Evolutionary conservation across 306 rosid genomes (phyloP), one percentile per base, ranked within the genome.

Genomic region (Malus sylvestris): DNA sequence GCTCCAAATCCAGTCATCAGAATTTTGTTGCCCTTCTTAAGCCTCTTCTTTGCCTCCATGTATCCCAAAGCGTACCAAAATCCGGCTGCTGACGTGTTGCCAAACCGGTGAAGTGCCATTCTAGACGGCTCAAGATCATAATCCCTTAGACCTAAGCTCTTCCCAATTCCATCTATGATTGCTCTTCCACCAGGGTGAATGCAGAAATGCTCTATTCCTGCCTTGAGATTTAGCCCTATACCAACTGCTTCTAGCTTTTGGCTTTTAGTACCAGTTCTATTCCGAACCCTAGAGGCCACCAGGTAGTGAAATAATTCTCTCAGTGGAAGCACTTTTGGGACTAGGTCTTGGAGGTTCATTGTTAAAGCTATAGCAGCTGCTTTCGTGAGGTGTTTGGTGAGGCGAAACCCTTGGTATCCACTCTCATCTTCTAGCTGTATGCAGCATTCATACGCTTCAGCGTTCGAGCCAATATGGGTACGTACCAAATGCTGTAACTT

Each of bases 1-100:
- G 98, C 98, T 49, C 98, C 98, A 52, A 94, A 91, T 46, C 98
- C 92, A 8, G 89, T 87, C 98, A 94, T 91, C 61, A 93, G 75
- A 35, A 91, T 83, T 70, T 85, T 79, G 6, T 94, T 82, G 23
- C 94, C 94, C 72, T 86, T 88, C 77, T 85, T 88, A 0, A 94
- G 88, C 85, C 97, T 88, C 90, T 83, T 90, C 81, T 94, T 94
- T 0, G 97, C 98, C 65, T 94, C 97, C 98, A 94, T 94, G 86
- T 90, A 91, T 6, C 98, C 96, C 60, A 91, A 73, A 63, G 91
- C 97, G 55, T 93, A 93, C 98, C 98, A 93, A 18, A 91, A 85
- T 0, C 98, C 94, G 30, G 91, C 98, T 1, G 98, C 90, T 2
- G 97, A 91, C 0, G 97, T 93, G 85, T 94, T 94, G 0, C 98